These are phyloP conservation scores for Limtongia smithiae DNA, from an alignment of 805 yeast genomes.

Conservation along the genomic window DNA sequence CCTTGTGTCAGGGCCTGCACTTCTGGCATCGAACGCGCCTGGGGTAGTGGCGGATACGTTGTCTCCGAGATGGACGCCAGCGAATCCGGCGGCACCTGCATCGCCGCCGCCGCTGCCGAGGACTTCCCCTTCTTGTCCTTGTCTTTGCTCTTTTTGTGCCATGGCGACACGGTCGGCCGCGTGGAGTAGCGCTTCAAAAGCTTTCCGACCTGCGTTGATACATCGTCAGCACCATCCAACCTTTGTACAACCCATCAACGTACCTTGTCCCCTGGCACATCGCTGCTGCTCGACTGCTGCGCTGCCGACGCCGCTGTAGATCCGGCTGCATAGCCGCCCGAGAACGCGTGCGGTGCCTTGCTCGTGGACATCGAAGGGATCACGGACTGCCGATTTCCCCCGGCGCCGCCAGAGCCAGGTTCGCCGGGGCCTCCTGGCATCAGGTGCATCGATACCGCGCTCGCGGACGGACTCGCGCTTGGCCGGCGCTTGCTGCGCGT, in stretches of 20 bases:
- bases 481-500: conserved; percentile 15
- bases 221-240: background rate
- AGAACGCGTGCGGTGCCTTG: background rate
- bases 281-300: background rate
- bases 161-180: conserved; percentile 1
- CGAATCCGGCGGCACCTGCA: too few species aligned
- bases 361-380: conserved; percentile 26
- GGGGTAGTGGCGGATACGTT: background rate
- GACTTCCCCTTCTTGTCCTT: conserved; percentile 9
- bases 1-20: too few species aligned
- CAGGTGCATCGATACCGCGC: too few species aligned
- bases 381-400: conserved; percentile 16
- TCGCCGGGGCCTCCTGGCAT: too few species aligned
- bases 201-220: conserved; percentile 24
- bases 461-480: background rate
- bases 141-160: background rate
- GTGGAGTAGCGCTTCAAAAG: conserved; percentile 27
- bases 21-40: background rate
- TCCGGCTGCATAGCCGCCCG: background rate
- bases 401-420: conserved; percentile 4
- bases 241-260: background rate
- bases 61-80: conserved; percentile 1
- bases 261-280: conserved; percentile 18
- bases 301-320: background rate
- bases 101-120: too few species aligned